Conservation (phyloP, 1,139 yeast genomes). For the Petasospora fabianii region DNA sequence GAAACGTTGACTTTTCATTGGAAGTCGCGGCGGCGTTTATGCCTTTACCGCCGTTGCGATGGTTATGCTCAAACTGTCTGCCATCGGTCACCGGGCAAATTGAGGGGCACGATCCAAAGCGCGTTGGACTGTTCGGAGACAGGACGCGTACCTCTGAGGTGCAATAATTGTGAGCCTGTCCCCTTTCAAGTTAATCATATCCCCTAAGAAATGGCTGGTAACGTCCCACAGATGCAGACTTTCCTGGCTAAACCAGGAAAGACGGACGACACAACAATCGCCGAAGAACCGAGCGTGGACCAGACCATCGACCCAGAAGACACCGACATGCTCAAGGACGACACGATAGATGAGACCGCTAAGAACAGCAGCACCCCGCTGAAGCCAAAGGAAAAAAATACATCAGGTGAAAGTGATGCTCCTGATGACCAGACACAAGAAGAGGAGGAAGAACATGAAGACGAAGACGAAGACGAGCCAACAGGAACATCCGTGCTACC, state of each 20-base stretch:
- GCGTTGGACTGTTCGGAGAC: not conserved
- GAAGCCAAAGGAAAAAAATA: constrained; percentile 4
- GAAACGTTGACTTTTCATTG: constrained; percentile 18
- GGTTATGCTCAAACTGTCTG: not conserved
- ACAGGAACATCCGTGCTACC: constrained; percentile 46
- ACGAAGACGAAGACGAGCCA: constrained; percentile 19
- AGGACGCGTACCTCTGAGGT: not conserved
- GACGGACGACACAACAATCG: constrained; percentile 10
- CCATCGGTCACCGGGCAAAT: not conserved
- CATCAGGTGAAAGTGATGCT: not conserved
- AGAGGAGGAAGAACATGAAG: constrained; percentile 8
- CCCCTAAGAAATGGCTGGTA: not conserved
- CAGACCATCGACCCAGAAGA: constrained; percentile 9
- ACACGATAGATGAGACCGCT: constrained; percentile 5
- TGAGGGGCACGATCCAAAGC: not conserved
- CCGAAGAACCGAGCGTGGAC: constrained; percentile 12
- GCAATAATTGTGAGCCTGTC: not conserved
- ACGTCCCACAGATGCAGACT: constrained; percentile 10
- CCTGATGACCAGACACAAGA: constrained; percentile 4
- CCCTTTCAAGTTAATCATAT: not conserved
- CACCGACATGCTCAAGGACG: constrained; percentile 3
- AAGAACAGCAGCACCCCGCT: constrained; percentile 12
- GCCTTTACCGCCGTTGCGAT: too few relatives aligned
- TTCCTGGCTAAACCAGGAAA: constrained; percentile 5
- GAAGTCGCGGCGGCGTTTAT: constrained; percentile 4